phyloP scores from a whole-genome alignment of 2,329 filamentous ascomycete genomes.

The Corniculantispora saksenae region DNA sequence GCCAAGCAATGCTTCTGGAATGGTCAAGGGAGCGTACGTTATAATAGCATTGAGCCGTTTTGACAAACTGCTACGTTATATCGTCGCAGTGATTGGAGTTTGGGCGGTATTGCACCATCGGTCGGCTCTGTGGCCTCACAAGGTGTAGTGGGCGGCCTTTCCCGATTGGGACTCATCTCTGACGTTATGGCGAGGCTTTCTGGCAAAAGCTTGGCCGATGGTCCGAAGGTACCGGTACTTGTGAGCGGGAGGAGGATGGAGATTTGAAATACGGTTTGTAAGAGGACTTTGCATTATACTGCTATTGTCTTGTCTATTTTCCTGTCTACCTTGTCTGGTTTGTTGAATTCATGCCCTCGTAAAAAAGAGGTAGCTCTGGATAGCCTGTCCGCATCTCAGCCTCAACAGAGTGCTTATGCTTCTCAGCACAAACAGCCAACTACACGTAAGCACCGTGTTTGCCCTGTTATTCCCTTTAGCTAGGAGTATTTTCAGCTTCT shows the following conservation, averaged over 20 bases:
- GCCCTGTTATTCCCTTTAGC: conserved; percentile 12
- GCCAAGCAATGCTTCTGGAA: not conserved
- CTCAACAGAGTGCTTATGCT: not conserved
- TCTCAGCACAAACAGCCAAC: not conserved
- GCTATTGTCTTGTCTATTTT: not conserved
- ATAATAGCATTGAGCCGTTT: no score
- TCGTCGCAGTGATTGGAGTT: not conserved
- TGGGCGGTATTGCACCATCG: conserved; percentile 20
- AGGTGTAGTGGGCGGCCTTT: not conserved
- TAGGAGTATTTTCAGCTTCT: conserved; percentile 10
- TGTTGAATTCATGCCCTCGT: no score
- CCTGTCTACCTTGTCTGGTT: not conserved
- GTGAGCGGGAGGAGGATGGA: not conserved
- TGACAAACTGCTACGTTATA: not conserved
- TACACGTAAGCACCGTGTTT: not conserved
- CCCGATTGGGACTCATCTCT: conserved; percentile 7
- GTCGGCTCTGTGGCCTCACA: conserved; percentile 1
- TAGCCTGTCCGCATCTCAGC: not conserved
- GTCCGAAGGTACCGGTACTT: conserved; percentile 16
- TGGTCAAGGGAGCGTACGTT: no score
- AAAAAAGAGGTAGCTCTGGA: no score
- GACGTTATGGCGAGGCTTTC: conserved; percentile 16
- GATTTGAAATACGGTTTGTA: not conserved
- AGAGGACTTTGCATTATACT: not conserved
- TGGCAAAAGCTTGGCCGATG: conserved; percentile 16